Evolutionary conservation across 768 basidiomycete genomes (phyloP), one percentile per base, ranked within the genome.

Genomic region (Rhodotorula babjevae): DNA sequence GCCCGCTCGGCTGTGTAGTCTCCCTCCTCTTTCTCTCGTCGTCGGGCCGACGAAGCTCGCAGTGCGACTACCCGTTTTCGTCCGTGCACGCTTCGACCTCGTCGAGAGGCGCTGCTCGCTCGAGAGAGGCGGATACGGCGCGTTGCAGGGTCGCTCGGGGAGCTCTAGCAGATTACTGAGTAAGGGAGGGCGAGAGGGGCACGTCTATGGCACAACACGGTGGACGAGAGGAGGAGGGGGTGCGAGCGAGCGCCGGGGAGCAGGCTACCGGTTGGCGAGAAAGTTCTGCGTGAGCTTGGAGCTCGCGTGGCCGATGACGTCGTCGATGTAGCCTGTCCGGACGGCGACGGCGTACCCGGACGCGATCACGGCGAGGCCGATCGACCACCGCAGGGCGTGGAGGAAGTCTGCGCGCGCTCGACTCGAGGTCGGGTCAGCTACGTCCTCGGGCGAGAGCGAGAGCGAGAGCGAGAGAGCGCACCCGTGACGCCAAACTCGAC

Each of bases 361-460:
- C 1, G 66, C 71, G 16, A 72, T 4, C 1, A 58, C 63, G 12
- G 65, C 67, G 33, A 71, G n/a, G 19, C 49, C 42, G 42, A 77
- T 21, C 2, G 71, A 70, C 68, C 68, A 75, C 16, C 68, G 67
- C 52, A 77, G 40, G 14, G 65, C 61, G 46, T 59, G 53, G 40
- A 70, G 11, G 31, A 67, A 36, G 36, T 76, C 71, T 74, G 60
- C 11, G 19, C 9, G n/a, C 7, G 14, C 2, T 3, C 44, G 12
- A 29, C 10, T 5, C 27, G 0, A 25, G 36, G 36, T 36, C 36
- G 9, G 36, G 4, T 36, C n/a, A n/a, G n/a, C n/a, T 36, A 9
- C 36, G 36, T 9, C 36, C 36, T n/a, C n/a, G n/a, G n/a, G n/a
- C 36, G 36, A 36, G 36, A 36, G 36, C 36, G 36, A 36, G 36